These are phyloP conservation scores for Olyra latifolia DNA, from an alignment of 176 grass and related monocot genomes.

Conservation along the genomic window DNA sequence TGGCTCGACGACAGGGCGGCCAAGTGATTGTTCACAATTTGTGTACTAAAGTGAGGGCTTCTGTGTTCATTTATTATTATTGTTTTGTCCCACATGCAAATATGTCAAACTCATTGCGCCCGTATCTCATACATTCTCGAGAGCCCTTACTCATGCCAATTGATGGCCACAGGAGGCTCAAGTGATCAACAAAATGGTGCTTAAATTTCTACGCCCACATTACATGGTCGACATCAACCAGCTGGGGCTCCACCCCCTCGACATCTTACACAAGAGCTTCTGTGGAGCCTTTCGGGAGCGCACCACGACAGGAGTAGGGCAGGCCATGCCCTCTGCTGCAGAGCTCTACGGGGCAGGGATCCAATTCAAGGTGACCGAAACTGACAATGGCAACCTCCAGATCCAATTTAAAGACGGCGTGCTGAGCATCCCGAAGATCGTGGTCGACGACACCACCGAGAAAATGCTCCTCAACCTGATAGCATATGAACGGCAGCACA, in stretches of 20 bases:
- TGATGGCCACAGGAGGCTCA: no score
- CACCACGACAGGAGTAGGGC: neutral
- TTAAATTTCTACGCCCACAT: neutral
- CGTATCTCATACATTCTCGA: no score
- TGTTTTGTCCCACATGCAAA: no score
- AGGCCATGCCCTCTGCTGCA: slow-evolving; percentile 21
- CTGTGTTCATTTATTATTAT: no score
- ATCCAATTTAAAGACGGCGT: slow-evolving; percentile 38
- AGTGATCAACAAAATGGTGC: neutral
- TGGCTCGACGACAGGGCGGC: no score
- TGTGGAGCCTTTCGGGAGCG: neutral
- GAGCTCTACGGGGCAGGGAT: slow-evolving; percentile 59
- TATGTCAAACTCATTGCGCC: no score
- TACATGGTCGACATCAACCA: slow-evolving; percentile 5
- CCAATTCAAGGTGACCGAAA: slow-evolving; percentile 42
- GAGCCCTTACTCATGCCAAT: no score
- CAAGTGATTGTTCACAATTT: no score
- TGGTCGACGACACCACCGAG: slow-evolving; percentile 34
- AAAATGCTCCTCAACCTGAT: slow-evolving; percentile 58
- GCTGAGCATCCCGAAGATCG: slow-evolving; percentile 35
- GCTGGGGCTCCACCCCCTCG: neutral
- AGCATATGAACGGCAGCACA: slow-evolving; percentile 56
- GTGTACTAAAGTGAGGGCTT: no score
- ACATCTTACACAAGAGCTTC: neutral
- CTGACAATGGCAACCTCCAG: neutral